Percentiles rank a stretch among this genome's conserved stretches.
Conservation (phyloP, 78 protist genomes). For the Dictyostelium discoideum region dicty_2.7 NC_007088.5:7222501-7223000, state of each 20-base stretch:
- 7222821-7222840: no score
- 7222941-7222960: no score
- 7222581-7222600: conserved; percentile 51
- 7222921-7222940: no score
- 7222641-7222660: background rate
- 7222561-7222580: conserved; percentile 43
- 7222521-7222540: no score
- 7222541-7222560: background rate
- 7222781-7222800: background rate
- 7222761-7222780: no score
- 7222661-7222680: conserved; percentile 13
- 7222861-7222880: no score
- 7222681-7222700: background rate
- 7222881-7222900: no score
- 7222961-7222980: no score
- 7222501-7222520: no score
- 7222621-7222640: background rate
- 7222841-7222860: background rate
- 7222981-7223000: no score
- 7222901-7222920: no score
- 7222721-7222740: background rate
- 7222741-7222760: background rate
- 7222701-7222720: background rate
- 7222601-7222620: conserved; percentile 32
- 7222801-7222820: no score